Percentiles rank a stretch among this genome's conserved stretches.
phyloP scores from a whole-genome alignment of 345 rosid species.

The Syzygium aqueum region DNA sequence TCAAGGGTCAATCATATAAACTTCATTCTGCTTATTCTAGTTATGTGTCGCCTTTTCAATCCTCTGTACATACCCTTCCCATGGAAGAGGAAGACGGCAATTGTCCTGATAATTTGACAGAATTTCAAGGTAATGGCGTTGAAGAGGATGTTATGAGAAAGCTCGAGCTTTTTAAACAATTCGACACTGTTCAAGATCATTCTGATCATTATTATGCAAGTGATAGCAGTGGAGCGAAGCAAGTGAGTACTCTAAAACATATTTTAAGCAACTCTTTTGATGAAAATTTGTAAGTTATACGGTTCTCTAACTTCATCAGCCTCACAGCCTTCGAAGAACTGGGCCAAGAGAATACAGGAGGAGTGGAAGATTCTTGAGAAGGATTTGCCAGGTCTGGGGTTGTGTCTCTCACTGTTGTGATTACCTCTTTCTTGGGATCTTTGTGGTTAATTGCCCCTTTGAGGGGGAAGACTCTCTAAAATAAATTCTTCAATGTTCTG shows the following conservation, averaged over 20 bases:
- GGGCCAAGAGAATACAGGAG: conserved; percentile 74
- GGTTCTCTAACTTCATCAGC: not conserved
- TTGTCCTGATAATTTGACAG: conserved; percentile 7
- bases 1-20: not conserved
- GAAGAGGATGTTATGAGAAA: conserved; percentile 39
- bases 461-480: not conserved
- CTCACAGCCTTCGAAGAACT: conserved; percentile 46
- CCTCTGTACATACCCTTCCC: conserved; percentile 13
- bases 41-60: not conserved
- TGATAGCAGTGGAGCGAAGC: conserved; percentile 26
- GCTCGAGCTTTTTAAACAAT: conserved; percentile 54
- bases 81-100: conserved; percentile 14
- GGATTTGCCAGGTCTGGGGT: conserved; percentile 70
- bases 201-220: conserved; percentile 54
- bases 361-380: conserved; percentile 86
- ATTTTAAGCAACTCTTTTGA: not conserved
- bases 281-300: not conserved
- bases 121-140: conserved; percentile 19
- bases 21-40: not conserved
- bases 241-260: conserved; percentile 29
- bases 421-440: not conserved
- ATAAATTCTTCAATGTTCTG: not conserved
- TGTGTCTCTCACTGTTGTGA: not conserved
- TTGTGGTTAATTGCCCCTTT: not conserved
- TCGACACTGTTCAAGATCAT: conserved; percentile 67